Base-by-base conservation (phyloP, 345 rosid species). In the Eucalyptus erythrocorys region DNA sequence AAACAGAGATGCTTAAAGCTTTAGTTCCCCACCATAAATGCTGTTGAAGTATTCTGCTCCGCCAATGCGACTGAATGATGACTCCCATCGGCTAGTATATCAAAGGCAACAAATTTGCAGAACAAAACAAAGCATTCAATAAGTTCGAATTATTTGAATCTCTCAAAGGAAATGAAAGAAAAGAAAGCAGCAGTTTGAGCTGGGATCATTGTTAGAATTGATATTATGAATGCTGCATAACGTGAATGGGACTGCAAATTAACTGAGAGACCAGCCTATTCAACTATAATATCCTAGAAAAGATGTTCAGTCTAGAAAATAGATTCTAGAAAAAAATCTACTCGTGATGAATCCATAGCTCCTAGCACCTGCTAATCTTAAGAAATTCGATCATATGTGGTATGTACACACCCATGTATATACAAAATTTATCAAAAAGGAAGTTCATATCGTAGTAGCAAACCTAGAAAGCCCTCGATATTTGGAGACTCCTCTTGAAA, bases 391-490 rank as follows among this genome's bases (percentile, higher is more conserved):
- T 42, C 84, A 51, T 21, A 53, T 34, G 49, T 30, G 47, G 66
- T 37, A 86, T 40, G 43, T 50, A 32, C 48, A 86, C 64, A 50
- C 45, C 57, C 48, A 22, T 37, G 47, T 17, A 22, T 17, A 50
- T 24, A 51, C 43, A 86, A 16, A 53, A 50, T 53, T 86, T 3
- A 86, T 53, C 12, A 53, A 49, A 50, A 53, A 53, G 84, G 55
- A 48, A 87, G 85, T 47, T 40, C 45, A 49, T 27, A 42, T 48
- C 9, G 51, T 26, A 76, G 32, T 82, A 64, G 48, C 86, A 85
- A 94, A 97, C 99, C 99, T 97, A 88, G 99, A 93, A 85, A 96
- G 98, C 86, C 97, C 99, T 88, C 99, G 97, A 91, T 98, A 97
- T 91, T 98, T 98, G 48, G 99, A 93, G 61, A 95, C 91, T 86